Evolutionary conservation across 2,329 filamentous ascomycete species (phyloP).

Genomic region (Teratosphaeria destructans): DNA sequence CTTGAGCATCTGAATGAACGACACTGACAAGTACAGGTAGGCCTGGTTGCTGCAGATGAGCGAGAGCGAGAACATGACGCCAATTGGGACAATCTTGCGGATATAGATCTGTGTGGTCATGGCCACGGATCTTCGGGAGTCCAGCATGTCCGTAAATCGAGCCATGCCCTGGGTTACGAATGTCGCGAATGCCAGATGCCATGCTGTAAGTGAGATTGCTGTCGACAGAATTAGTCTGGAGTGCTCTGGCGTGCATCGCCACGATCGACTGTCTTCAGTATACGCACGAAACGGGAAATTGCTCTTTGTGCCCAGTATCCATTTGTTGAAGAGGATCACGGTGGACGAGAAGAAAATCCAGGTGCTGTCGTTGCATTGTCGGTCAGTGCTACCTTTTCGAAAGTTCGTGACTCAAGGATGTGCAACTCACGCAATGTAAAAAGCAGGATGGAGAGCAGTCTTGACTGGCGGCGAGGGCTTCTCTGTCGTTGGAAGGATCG

Average conservation of each 20-base stretch:
- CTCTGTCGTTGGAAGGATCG: conserved; percentile 47
- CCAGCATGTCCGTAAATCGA: conserved; percentile 77
- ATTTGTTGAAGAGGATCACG: conserved; percentile 99
- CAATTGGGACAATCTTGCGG: conserved; percentile 87
- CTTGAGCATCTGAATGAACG: conserved; percentile 99
- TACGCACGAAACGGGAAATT: conserved; percentile 35
- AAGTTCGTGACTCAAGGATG: background rate
- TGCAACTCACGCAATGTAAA: conserved; percentile 63
- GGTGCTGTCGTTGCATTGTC: conserved; percentile 42
- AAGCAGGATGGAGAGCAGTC: conserved; percentile 60
- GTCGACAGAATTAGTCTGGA: conserved; percentile 53
- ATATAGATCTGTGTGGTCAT: conserved; percentile 94
- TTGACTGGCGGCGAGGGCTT: conserved; percentile 59
- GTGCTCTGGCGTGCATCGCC: background rate
- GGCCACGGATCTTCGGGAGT: conserved; percentile 90
- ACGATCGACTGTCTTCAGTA: background rate
- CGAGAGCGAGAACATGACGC: conserved; percentile 88
- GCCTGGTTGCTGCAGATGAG: conserved; percentile 94
- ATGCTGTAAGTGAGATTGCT: conserved; percentile 80
- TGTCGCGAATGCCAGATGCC: conserved; percentile 87
- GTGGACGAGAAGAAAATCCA: conserved; percentile 91
- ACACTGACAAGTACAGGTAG: conserved; percentile 88
- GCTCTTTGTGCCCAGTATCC: conserved; percentile 82
- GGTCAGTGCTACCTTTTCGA: background rate
- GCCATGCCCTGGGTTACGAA: conserved; percentile 90